Conservation (phyloP, 805 yeast genomes). For the Saccharomyces jurei region DNA sequence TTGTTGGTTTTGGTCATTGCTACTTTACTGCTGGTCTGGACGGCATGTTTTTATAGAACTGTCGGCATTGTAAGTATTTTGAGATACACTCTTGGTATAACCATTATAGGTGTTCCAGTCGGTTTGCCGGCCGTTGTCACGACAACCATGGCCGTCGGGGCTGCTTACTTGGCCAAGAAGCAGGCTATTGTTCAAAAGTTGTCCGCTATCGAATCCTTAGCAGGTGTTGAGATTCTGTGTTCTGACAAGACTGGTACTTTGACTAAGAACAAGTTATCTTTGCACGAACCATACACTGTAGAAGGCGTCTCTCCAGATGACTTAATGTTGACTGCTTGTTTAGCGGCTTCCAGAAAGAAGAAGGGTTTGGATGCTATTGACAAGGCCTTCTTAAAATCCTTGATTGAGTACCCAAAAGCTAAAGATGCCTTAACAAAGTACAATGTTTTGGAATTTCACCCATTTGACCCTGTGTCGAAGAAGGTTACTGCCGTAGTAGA, state of each 20-base stretch:
- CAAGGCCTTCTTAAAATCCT: slow-evolving; percentile 90
- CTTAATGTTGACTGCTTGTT: slow-evolving; percentile 93
- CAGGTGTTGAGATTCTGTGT: slow-evolving; percentile 96
- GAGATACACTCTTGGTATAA: slow-evolving; percentile 88
- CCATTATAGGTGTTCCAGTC: slow-evolving; percentile 96
- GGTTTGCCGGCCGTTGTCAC: slow-evolving; percentile 98
- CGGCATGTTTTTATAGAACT: slow-evolving; percentile 90
- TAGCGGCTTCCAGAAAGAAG: slow-evolving; percentile 96
- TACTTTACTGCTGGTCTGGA: slow-evolving; percentile 85
- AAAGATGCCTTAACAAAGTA: slow-evolving; percentile 87
- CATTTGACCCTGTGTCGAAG: slow-evolving; percentile 96
- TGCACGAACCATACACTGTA: slow-evolving; percentile 96
- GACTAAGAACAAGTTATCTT: slow-evolving; percentile 92
- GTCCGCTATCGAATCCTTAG: slow-evolving; percentile 93
- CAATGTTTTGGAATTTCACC: slow-evolving; percentile 92
- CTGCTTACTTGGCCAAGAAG: slow-evolving; percentile 95
- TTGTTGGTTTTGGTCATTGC: slow-evolving; percentile 80
- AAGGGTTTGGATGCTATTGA: slow-evolving; percentile 97
- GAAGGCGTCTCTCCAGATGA: slow-evolving; percentile 95
- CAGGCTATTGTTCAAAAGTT: slow-evolving; percentile 95
- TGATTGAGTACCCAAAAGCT: slow-evolving; percentile 83
- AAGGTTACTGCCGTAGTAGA: slow-evolving; percentile 92
- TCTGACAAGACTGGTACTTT: slow-evolving; percentile 97
- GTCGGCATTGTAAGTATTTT: slow-evolving; percentile 77
- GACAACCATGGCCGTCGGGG: slow-evolving; percentile 99